These are phyloP conservation scores for Moesziomyces sp. DNA, from an alignment of 1,284 basidiomycete species.

Conservation along the genomic window DNA sequence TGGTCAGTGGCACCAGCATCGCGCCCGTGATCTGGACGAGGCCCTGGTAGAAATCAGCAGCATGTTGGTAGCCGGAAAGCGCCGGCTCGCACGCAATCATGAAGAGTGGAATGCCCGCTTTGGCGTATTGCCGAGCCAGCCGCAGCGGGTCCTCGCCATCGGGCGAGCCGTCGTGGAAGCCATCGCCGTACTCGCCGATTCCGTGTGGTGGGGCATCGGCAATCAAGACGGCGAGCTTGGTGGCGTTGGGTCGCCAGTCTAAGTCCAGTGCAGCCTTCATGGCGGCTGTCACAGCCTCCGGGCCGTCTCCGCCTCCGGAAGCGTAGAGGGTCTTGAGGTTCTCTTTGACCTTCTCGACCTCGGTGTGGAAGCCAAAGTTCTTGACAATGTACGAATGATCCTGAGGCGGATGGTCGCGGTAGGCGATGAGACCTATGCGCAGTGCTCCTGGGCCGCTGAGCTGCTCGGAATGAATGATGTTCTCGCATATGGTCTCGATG, in stretches of 20 bases:
- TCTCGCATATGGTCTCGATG: conserved; percentile 94
- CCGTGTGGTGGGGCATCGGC: conserved; percentile 97
- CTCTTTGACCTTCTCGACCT: conserved; percentile 86
- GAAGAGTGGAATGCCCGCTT: conserved; percentile 73
- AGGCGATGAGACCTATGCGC: conserved; percentile 73
- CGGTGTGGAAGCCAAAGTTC: conserved; percentile 88
- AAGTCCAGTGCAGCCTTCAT: conserved; percentile 76
- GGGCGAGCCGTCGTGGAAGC: conserved; percentile 70
- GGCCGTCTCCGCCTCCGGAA: conserved; percentile 93
- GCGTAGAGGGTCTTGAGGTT: conserved; percentile 87
- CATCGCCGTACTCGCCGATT: conserved; percentile 78
- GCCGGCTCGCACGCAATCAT: conserved; percentile 95
- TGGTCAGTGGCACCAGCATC: conserved; percentile 92
- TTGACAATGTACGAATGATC: conserved; percentile 77
- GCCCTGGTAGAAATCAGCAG: conserved; percentile 87
- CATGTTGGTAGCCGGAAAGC: conserved; percentile 76
- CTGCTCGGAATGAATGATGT: conserved; percentile 94
- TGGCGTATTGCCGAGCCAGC: conserved; percentile 88
- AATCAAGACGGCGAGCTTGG: conserved; percentile 84
- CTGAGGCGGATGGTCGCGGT: conserved; percentile 69
- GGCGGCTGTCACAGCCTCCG: conserved; percentile 95
- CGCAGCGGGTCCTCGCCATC: conserved; percentile 85
- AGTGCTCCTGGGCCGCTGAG: conserved; percentile 86
- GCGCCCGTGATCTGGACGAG: conserved; percentile 72
- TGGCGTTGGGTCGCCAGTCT: conserved; percentile 88